A percentile compares a stretch with the other conserved stretches of the same genome.
Conservation (phyloP, 2,329 filamentous ascomycete genomes). For the Stachybotrys chlorohalonatus region DNA sequence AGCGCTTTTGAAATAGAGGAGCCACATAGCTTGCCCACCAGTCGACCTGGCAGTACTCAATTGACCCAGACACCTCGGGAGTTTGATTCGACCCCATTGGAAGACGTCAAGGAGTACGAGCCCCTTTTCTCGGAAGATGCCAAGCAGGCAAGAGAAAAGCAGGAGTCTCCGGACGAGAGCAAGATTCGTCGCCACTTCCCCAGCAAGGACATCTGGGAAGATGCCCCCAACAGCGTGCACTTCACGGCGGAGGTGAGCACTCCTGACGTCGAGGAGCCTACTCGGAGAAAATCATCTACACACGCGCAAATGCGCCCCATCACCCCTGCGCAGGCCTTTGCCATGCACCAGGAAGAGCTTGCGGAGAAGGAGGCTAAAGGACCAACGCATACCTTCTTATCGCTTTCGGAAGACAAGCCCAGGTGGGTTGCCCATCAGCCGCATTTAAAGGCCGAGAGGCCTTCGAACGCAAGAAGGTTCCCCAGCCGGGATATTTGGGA, state of each 20-base stretch:
- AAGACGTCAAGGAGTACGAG: slow-evolving; percentile 90
- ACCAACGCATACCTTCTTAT: slow-evolving; percentile 14
- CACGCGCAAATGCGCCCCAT: slow-evolving; percentile 29
- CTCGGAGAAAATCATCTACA: slow-evolving; percentile 20
- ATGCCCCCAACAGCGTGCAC: slow-evolving; percentile 78
- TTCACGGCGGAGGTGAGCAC: slow-evolving; percentile 75
- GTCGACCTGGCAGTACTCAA: slow-evolving; percentile 44
- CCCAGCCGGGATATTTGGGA: slow-evolving; percentile 94
- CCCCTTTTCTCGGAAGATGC: slow-evolving; percentile 82
- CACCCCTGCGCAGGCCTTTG: slow-evolving; percentile 56
- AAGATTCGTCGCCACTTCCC: slow-evolving; percentile 67
- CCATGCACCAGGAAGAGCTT: slow-evolving; percentile 55
- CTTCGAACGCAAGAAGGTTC: slow-evolving; percentile 57
- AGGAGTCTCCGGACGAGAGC: slow-evolving; percentile 30
- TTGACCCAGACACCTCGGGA: slow-evolving; percentile 42
- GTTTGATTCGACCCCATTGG: slow-evolving; percentile 60
- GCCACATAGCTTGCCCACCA: slow-evolving; percentile 47
- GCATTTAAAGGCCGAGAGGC: background rate
- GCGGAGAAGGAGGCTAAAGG: slow-evolving; percentile 42
- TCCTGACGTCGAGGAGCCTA: slow-evolving; percentile 44
- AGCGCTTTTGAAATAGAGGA: slow-evolving; percentile 48
- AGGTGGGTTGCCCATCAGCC: background rate
- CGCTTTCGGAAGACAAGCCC: slow-evolving; percentile 18
- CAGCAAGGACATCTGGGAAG: slow-evolving; percentile 95
- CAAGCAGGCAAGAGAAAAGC: slow-evolving; percentile 35